Evolutionary conservation across 2,329 filamentous ascomycete genomes (phyloP).

Genomic region (Spiromastix sp.): DNA sequence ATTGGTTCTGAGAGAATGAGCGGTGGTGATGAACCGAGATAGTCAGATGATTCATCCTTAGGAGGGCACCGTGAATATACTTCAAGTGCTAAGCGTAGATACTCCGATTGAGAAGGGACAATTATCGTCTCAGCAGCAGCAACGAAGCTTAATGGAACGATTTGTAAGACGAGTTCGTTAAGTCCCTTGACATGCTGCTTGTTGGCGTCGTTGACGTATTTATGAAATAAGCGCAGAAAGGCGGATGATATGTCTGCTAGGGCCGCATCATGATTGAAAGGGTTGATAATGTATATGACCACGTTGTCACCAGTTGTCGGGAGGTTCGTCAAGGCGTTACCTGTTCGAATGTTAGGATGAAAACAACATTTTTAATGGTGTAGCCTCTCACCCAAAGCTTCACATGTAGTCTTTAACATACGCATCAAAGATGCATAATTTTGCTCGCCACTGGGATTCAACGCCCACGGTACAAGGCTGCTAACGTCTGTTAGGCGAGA

Average conservation of each 20-base stretch:
- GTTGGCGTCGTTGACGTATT: constrained; percentile 35
- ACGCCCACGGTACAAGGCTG: constrained; percentile 30
- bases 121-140: constrained; percentile 42
- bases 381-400: constrained; percentile 25
- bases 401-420: constrained; percentile 23
- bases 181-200: constrained; percentile 20
- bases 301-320: constrained; percentile 31
- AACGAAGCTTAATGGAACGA: constrained; percentile 47
- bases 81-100: constrained; percentile 43
- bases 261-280: constrained; percentile 38
- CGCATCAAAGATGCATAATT: constrained; percentile 26
- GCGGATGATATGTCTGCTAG: constrained; percentile 44
- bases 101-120: constrained; percentile 39
- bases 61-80: constrained; percentile 49
- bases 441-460: constrained; percentile 15
- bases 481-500: constrained; percentile 31
- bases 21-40: constrained; percentile 41
- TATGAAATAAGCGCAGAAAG: constrained; percentile 47
- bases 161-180: constrained; percentile 46
- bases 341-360: constrained; percentile 13
- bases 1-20: constrained; percentile 43
- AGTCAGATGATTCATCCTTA: constrained; percentile 21
- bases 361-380: neutral
- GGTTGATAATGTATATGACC: constrained; percentile 51
- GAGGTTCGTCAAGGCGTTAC: constrained; percentile 24